Evolutionary conservation across 345 rosid species (phyloP).

Genomic region (Eucalyptus grandis): DNA sequence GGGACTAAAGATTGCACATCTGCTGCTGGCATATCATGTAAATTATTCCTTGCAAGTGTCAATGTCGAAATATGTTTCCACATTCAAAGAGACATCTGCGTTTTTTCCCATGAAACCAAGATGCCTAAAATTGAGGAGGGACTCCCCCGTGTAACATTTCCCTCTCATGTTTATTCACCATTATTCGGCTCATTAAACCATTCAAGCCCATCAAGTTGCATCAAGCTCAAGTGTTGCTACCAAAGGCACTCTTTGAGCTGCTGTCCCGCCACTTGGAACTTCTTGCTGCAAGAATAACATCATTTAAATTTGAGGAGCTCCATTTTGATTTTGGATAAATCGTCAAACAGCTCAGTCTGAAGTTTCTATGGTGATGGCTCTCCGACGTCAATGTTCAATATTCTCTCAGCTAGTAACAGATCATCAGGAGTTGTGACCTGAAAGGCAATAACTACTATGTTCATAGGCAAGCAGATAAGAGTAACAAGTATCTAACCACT

Average conservation of each 20-base stretch:
- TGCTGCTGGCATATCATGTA: background rate
- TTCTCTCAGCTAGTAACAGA: conserved; percentile 78
- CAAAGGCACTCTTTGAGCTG: background rate
- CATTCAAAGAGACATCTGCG: background rate
- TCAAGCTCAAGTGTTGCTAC: background rate
- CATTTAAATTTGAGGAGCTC: background rate
- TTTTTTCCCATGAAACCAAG: background rate
- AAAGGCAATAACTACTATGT: background rate
- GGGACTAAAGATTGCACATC: background rate
- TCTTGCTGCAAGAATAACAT: background rate
- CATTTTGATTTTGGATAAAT: background rate
- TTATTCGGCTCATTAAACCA: background rate
- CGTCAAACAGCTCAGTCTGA: background rate
- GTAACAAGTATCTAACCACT: background rate
- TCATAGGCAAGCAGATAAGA: background rate
- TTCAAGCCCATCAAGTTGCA: background rate
- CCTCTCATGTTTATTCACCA: background rate
- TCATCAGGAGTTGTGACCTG: conserved; percentile 97
- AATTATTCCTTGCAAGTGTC: background rate
- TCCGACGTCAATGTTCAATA: conserved; percentile 21
- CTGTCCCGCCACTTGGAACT: background rate
- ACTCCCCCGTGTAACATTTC: background rate
- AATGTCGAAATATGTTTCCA: background rate
- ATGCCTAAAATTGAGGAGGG: background rate
- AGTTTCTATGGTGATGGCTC: background rate